Conservation (phyloP, 208 protist genomes). For the Leptomonas seymouri region DNA sequence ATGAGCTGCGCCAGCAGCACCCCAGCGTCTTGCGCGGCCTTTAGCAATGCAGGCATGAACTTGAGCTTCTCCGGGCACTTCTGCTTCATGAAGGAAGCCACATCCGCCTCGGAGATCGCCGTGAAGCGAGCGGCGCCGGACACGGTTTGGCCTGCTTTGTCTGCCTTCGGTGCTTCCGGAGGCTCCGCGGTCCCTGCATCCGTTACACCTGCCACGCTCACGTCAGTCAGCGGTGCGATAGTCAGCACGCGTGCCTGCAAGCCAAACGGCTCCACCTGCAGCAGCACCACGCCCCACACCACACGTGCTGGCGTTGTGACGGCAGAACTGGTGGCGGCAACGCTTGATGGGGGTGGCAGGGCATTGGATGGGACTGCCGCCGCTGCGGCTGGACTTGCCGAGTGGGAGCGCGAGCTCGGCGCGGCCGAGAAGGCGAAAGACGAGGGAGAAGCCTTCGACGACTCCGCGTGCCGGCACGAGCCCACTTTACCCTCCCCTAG, state of each 20-base stretch:
- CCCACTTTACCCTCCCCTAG: constrained; percentile 11
- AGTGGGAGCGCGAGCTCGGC: constrained; percentile 1
- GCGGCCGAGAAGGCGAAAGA: constrained; percentile 5
- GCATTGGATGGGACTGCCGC: background rate
- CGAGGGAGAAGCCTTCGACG: constrained; percentile 5
- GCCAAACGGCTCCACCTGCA: constrained; percentile 31
- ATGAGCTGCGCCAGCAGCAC: constrained; percentile 47
- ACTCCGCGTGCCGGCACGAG: background rate
- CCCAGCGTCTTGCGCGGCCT: constrained; percentile 45
- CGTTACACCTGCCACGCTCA: background rate
- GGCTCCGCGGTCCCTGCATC: constrained; percentile 4
- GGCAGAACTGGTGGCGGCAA: background rate
- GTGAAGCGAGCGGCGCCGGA: background rate
- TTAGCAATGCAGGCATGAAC: constrained; percentile 55
- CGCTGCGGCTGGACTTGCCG: background rate
- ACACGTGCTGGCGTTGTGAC: background rate
- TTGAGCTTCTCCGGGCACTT: constrained; percentile 68
- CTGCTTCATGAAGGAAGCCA: constrained; percentile 40
- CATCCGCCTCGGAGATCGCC: constrained; percentile 27
- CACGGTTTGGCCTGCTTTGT: background rate
- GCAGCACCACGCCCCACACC: constrained; percentile 33
- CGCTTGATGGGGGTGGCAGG: background rate
- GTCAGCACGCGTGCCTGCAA: constrained; percentile 36
- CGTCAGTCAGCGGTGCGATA: constrained; percentile 24
- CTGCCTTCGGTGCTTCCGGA: background rate